phyloP scores from a whole-genome alignment of 2,329 filamentous ascomycete genomes.

The Amesomyces nigricolor region DNA sequence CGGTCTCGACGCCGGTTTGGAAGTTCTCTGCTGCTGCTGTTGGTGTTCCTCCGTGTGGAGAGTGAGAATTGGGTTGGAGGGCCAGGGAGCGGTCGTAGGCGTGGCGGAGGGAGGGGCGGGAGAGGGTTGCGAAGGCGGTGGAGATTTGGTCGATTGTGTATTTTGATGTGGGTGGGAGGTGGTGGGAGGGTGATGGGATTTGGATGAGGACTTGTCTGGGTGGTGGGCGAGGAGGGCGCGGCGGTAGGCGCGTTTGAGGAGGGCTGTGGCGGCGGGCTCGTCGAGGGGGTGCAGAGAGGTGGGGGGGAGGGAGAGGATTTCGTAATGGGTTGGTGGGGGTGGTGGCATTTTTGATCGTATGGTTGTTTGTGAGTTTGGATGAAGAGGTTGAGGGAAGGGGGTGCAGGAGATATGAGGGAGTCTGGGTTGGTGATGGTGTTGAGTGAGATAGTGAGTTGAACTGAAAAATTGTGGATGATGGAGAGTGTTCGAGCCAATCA shows the following conservation, averaged over 20 bases:
- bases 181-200: constrained; percentile 3
- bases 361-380: not conserved
- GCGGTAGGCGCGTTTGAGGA: constrained; percentile 59
- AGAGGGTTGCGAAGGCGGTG: constrained; percentile 52
- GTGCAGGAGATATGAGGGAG: not conserved
- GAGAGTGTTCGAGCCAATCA: constrained; percentile 3
- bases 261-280: constrained; percentile 36
- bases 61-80: constrained; percentile 21
- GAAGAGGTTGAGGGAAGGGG: not conserved
- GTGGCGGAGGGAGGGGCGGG: constrained; percentile 41
- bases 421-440: not conserved
- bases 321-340: constrained; percentile 48
- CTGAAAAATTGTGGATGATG: not conserved
- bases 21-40: constrained; percentile 29
- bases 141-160: constrained; percentile 61
- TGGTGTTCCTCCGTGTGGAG: constrained; percentile 18
- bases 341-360: not conserved
- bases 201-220: constrained; percentile 49
- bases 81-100: constrained; percentile 51
- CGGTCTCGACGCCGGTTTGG: constrained; percentile 55
- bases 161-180: constrained; percentile 38
- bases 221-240: constrained; percentile 60
- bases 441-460: too few relatives aligned
- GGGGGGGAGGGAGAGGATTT: constrained; percentile 52
- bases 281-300: constrained; percentile 39